Conservation (phyloP, 2,329 filamentous ascomycete genomes). For the Exserohilum turcica region DNA sequence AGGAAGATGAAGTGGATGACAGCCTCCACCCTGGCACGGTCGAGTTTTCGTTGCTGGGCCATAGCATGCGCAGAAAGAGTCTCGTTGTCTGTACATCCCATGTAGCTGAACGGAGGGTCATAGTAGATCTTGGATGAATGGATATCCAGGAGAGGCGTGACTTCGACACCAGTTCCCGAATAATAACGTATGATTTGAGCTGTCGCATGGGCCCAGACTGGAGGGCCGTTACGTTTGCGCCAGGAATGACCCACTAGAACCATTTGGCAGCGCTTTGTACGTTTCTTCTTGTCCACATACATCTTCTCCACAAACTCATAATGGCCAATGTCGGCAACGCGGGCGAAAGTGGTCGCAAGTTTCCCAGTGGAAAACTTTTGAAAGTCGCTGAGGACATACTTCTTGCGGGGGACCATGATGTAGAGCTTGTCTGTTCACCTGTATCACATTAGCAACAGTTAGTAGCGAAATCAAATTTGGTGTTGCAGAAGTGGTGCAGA, state of each 20-base stretch:
- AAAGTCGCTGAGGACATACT: not conserved
- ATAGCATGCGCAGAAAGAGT: not conserved
- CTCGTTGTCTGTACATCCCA: not conserved
- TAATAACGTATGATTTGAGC: not conserved
- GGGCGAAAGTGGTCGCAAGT: not conserved
- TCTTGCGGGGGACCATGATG: not conserved
- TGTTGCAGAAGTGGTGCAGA: not conserved
- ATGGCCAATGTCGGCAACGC: not conserved
- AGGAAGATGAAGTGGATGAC: constrained; percentile 14
- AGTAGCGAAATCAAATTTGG: no score
- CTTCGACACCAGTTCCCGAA: not conserved
- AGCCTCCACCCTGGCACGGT: constrained; percentile 6
- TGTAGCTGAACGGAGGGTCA: not conserved
- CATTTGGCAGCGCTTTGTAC: not conserved
- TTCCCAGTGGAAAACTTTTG: not conserved
- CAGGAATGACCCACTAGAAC: constrained; percentile 6
- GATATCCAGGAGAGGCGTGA: not conserved
- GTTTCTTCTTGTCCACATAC: not conserved
- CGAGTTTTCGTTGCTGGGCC: not conserved
- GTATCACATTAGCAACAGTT: no score
- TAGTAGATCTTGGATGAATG: not conserved
- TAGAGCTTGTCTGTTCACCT: no score
- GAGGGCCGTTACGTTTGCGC: not conserved
- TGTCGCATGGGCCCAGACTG: constrained; percentile 9
- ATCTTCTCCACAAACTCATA: not conserved